Base-by-base conservation (phyloP, 1,284 basidiomycete genomes). In the Coniferiporia sulphurascens region DNA sequence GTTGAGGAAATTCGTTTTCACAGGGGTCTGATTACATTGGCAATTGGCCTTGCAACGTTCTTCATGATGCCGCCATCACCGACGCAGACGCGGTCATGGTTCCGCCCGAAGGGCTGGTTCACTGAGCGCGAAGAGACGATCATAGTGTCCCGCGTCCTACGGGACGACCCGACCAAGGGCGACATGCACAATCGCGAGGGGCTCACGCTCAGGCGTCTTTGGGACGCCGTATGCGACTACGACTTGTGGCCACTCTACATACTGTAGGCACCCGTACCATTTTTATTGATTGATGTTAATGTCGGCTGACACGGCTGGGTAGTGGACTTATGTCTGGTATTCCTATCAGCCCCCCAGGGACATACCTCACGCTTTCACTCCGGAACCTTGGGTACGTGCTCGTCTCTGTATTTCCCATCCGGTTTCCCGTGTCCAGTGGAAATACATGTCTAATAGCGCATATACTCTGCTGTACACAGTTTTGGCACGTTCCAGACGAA, bases 181-280 rank as follows among this genome's bases (percentile, higher is more conserved):
- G 81, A 84, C 63, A 91, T 91, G 89, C 87, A 91, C 72, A 92
- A 92, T 63, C 82, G 89, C 22, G 80, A 91, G 69, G 84, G 84
- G 0, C 69, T 91, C n/a, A 75, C 78, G 0, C 35, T 78, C 10
- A 77, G 73, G 64, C 78, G 79, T 58, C 73, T 89, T 7, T 85
- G 78, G 76, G 70, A 68, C 17, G 79, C 82, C 1, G 58, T 89
- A 2, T 77, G 74, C 44, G 86, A 90, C 66, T 87, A 82, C 65
- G 81, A 85, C 62, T 71, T 89, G 61, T 90, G 87, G 85, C 87
- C 87, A 0, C 62, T 89, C 27, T 89, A 89, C 64, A 72, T 84
- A 10, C 68, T 87, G 70, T 82, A 63, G 19, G 19, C 55, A 41
- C 19, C 35, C 36, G 27, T 7, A 17, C 9, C 22, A 1, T 13